These are phyloP conservation scores for Trebouxia sp. DNA, from an alignment of 139 green algal genomes.

Conservation along the genomic window DNA sequence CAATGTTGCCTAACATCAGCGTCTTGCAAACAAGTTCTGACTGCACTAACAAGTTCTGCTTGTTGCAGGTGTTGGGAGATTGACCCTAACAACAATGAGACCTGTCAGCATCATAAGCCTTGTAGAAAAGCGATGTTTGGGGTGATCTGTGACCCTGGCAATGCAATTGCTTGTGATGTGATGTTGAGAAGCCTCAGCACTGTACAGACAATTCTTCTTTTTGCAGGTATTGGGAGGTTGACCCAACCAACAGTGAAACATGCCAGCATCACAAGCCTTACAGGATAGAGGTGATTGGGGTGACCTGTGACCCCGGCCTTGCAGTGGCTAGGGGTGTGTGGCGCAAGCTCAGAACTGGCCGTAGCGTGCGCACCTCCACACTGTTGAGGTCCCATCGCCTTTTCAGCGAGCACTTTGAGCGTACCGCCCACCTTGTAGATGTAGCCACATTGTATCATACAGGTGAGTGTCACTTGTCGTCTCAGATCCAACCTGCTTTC, in stretches of 20 bases:
- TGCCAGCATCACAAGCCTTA: slow-evolving; percentile 38
- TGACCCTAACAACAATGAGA: neutral
- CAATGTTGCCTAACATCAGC: too few relatives aligned
- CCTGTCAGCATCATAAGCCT: neutral
- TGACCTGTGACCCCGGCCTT: slow-evolving; percentile 55
- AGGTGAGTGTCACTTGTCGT: slow-evolving; percentile 19
- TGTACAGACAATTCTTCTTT: neutral
- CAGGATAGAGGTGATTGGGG: slow-evolving; percentile 55
- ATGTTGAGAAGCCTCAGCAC: neutral
- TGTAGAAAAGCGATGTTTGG: neutral
- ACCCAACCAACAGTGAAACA: slow-evolving; percentile 7
- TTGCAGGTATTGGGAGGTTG: slow-evolving; percentile 41
- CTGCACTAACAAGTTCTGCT: too few relatives aligned
- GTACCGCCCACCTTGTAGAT: slow-evolving; percentile 43
- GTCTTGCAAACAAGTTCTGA: too few relatives aligned
- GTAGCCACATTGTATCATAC: slow-evolving; percentile 58
- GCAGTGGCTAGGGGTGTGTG: slow-evolving; percentile 56
- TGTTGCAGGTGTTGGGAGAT: neutral
- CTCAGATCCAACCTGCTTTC: neutral
- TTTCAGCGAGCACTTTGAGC: slow-evolving; percentile 47
- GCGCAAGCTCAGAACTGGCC: slow-evolving; percentile 45
- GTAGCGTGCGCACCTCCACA: slow-evolving; percentile 44
- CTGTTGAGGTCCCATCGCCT: slow-evolving; percentile 53
- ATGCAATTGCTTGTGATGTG: neutral
- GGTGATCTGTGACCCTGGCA: neutral